Base-by-base conservation (phyloP, 2,329 filamentous ascomycete species). In the Penicillium frequentans region DNA sequence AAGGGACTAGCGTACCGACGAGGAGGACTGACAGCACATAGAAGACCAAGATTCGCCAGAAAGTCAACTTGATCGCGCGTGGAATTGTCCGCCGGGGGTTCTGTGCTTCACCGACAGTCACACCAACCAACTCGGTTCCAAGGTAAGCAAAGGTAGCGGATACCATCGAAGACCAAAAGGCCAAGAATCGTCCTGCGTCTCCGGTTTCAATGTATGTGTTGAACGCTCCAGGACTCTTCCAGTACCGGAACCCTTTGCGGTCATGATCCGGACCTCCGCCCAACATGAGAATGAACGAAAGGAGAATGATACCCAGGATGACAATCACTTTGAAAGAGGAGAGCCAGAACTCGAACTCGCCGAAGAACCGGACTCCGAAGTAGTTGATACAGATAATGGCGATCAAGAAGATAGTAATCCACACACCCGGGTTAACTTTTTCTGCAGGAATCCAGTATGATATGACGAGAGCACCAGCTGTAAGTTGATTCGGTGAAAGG, bases 401-500 rank as follows among this genome's bases (percentile, higher is more conserved):
- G 26, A 88, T 77, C 4, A 90, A 75, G 75, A 90, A 87, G 49
- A 90, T 81, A 39, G 90, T 82, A 55, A 96, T 92, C 77, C 86
- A 95, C 13, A 93, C 89, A 50, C 89, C 90, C 0, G 90, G 87
- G 68, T 93, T 93, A 55, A 93, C 81, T 45, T 75, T 78, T 0
- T 89, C 82, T 27, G 84, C 76, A 1, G 80, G 72, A 11, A 90
- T 77, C 91, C 91, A 96, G 67, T 86, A 92, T 64, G 89, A 85
- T 56, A 96, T 89, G 56, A 93, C 89, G 37, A 96, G 75, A 5
- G 90, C 85, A n/a, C 84, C 85, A 27, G 91, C 91, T 1, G 90
- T 95, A 39, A 96, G 79, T 71, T 96, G 90, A 69, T 95, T 95
- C 1, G 91, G 90, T 1, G 90, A 92, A 49, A 90, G 84, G 67